Percentiles rank a stretch among this genome's conserved stretches.
phyloP scores from a whole-genome alignment of 345 rosid species.

The Murraya paniculata region DNA sequence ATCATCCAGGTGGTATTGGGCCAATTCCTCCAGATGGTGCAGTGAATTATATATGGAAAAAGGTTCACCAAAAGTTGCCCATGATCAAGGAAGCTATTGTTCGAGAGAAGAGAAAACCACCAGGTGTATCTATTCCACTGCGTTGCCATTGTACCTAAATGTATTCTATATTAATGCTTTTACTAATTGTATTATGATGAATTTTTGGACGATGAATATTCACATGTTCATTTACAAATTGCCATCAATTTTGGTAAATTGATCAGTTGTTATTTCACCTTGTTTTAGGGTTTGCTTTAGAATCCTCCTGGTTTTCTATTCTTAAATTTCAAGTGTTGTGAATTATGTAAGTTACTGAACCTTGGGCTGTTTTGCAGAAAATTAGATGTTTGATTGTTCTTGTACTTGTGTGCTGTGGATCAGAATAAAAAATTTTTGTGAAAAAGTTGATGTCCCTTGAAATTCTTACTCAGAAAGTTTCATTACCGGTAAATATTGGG shows the following conservation, averaged over 20 bases:
- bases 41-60: constrained; percentile 85
- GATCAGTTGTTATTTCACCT: neutral
- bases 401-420: neutral
- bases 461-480: neutral
- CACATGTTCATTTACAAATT: neutral
- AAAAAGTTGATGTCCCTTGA: neutral
- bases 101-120: constrained; percentile 70
- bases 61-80: constrained; percentile 74
- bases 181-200: neutral
- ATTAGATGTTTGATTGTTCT: neutral
- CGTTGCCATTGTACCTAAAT: constrained; percentile 83
- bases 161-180: neutral
- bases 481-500: too few species aligned
- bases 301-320: neutral
- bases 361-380: neutral
- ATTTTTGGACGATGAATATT: neutral
- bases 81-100: constrained; percentile 66
- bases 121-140: constrained; percentile 57
- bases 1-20: constrained; percentile 62
- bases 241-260: neutral
- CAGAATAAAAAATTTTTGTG: neutral
- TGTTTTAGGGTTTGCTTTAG: neutral
- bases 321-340: neutral
- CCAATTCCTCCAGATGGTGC: constrained; percentile 71
- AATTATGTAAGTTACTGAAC: neutral